Evolutionary conservation across 495 filamentous ascomycete genomes (phyloP).

Genomic region (Hyaloscypha finlandica): DNA sequence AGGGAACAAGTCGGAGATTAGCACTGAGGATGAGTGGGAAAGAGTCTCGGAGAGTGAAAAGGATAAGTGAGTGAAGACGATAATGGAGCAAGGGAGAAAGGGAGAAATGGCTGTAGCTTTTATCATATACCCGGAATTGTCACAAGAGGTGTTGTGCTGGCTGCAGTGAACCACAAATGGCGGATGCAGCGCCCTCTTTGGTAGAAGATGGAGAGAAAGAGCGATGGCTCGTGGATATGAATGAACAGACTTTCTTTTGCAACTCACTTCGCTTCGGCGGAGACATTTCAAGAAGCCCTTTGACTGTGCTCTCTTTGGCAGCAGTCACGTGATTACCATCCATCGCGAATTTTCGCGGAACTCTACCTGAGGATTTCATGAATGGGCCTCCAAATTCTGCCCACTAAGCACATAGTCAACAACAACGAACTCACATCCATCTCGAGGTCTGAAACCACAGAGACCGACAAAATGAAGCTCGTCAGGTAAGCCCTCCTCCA

Average conservation of each 20-base stretch:
- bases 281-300: no score
- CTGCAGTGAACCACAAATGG: background rate
- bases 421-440: background rate
- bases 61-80: conserved; percentile 39
- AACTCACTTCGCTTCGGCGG: no score
- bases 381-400: background rate
- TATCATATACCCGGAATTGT: conserved; percentile 21
- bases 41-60: conserved; percentile 59
- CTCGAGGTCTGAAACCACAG: background rate
- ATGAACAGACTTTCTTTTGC: no score
- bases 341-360: background rate
- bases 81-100: background rate
- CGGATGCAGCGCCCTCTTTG: background rate
- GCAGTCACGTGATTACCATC: no score
- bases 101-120: background rate
- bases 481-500: conserved; percentile 71
- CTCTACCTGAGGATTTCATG: background rate
- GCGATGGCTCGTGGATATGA: background rate
- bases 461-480: conserved; percentile 79
- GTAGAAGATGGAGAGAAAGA: background rate
- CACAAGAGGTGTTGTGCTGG: background rate
- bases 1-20: conserved; percentile 40
- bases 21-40: conserved; percentile 63
- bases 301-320: no score
- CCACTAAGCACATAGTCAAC: background rate